A percentile compares a stretch with the other conserved stretches of the same genome.
phyloP scores from a whole-genome alignment of 129 eudicot genomes.

The Arctium lappa region DNA sequence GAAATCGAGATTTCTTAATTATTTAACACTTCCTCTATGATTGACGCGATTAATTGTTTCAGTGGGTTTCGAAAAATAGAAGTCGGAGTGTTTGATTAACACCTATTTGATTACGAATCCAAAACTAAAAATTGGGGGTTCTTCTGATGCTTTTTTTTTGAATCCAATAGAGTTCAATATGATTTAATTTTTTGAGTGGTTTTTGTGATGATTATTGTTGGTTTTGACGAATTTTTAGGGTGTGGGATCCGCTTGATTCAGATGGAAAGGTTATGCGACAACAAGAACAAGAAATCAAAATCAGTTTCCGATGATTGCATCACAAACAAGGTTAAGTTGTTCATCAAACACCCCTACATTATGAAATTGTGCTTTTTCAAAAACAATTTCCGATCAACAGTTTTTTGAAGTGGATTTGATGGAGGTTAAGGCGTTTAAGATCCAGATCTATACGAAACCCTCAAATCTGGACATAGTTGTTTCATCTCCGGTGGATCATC shows the following conservation, averaged over 20 bases:
- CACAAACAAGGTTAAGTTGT: conserved; percentile 38
- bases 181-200: not conserved
- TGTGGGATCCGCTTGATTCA: conserved; percentile 43
- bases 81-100: no score
- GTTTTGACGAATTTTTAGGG: conserved; percentile 29
- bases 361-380: not conserved
- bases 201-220: not conserved
- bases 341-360: not conserved
- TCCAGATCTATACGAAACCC: no score
- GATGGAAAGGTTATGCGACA: conserved; percentile 30
- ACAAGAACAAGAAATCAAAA: conserved; percentile 34
- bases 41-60: not conserved
- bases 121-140: not conserved
- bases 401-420: not conserved
- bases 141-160: not conserved
- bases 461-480: no score
- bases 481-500: no score
- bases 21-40: not conserved
- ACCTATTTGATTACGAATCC: not conserved
- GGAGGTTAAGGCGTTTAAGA: no score
- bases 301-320: conserved; percentile 42
- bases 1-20: not conserved
- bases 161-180: not conserved
- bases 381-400: not conserved
- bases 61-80: not conserved